These are phyloP conservation scores for Plasmodium ovale DNA, from an alignment of 169 alveolate species.

Conservation along the genomic window DNA sequence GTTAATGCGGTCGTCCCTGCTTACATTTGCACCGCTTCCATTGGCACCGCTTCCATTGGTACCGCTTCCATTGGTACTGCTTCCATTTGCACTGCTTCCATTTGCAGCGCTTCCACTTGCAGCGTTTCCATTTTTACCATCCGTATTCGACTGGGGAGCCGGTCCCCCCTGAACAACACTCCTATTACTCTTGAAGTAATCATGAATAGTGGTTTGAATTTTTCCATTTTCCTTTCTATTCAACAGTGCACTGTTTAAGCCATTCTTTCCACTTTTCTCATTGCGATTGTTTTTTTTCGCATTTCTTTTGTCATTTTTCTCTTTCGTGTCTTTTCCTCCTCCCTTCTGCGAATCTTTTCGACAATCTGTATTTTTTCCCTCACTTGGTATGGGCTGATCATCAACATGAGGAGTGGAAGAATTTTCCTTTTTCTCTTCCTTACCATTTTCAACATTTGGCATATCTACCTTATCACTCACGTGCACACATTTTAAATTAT, in stretches of 20 bases:
- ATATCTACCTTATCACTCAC: not conserved
- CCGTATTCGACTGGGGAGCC: not conserved
- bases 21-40: not conserved
- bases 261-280: constrained; percentile 1
- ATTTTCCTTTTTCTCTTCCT: not conserved
- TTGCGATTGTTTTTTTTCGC: not conserved
- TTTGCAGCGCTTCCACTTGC: too few relatives aligned
- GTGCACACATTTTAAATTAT: constrained; percentile 25
- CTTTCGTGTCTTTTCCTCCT: not conserved
- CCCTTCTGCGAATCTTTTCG: not conserved
- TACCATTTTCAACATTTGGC: not conserved
- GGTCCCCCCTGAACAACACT: not conserved
- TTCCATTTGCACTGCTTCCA: not conserved
- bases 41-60: not conserved
- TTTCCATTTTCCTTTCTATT: constrained; percentile 9
- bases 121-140: not conserved
- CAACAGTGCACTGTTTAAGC: not conserved
- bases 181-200: constrained; percentile 14
- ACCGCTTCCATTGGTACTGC: not conserved
- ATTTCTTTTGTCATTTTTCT: not conserved
- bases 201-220: constrained; percentile 48
- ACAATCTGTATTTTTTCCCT: not conserved
- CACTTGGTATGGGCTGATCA: not conserved
- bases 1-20: not conserved
- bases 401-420: too few relatives aligned